Evolutionary conservation across 2,329 filamentous ascomycete species (phyloP).

Genomic region (Thielaviopsis euricoi): DNA sequence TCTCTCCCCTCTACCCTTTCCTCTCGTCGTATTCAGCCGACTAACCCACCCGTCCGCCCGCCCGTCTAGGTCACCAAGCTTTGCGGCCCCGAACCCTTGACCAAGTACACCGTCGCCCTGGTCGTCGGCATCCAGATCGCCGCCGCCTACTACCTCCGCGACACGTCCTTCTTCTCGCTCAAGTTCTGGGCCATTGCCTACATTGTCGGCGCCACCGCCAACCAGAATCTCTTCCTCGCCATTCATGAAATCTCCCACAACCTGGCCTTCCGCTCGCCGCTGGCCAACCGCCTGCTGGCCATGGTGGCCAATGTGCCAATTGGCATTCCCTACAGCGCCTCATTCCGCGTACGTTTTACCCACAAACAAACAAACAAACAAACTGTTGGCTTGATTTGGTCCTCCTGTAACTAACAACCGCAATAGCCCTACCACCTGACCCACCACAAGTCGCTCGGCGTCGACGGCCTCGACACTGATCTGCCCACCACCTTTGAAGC

Average conservation of each 20-base stretch:
- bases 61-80: conserved; percentile 69
- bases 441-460: conserved; percentile 95
- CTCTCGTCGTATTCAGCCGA: too few relatives aligned
- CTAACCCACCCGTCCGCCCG: neutral
- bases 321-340: conserved; percentile 87
- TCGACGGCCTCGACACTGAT: conserved; percentile 90
- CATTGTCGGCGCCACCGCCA: conserved; percentile 80
- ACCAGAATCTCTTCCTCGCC: conserved; percentile 95
- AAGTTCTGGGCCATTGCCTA: conserved; percentile 79
- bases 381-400: conserved; percentile 14
- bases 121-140: conserved; percentile 71
- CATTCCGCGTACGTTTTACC: conserved; percentile 56
- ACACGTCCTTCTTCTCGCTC: conserved; percentile 67
- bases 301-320: conserved; percentile 94
- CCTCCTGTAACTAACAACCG: neutral
- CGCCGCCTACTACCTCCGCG: conserved; percentile 59
- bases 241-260: conserved; percentile 99
- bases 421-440: conserved; percentile 83
- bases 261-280: conserved; percentile 68
- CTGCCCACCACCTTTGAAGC: conserved; percentile 85
- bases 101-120: conserved; percentile 74
- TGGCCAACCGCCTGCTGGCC: conserved; percentile 71
- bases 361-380: neutral
- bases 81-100: conserved; percentile 87
- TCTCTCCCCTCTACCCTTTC: too few relatives aligned